Percentiles rank a stretch among this genome's conserved stretches.
These are phyloP conservation scores for Epichloe gansuensis DNA, from an alignment of 2,329 filamentous ascomycete species.

Conservation along the genomic window DNA sequence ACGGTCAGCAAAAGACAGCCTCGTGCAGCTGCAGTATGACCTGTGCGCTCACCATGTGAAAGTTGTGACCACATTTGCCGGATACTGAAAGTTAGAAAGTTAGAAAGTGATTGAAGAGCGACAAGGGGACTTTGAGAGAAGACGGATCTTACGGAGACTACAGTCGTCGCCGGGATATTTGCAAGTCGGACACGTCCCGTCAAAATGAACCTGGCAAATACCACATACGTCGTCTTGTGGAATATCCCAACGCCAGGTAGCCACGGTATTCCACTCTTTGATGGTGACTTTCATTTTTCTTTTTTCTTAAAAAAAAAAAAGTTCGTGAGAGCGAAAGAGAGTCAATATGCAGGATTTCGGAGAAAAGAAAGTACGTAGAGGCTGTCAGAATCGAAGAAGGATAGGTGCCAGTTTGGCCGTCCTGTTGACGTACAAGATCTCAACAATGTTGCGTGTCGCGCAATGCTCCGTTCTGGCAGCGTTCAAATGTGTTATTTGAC, in stretches of 20 bases:
- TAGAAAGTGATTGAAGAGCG: background rate
- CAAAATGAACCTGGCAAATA: conserved; percentile 96
- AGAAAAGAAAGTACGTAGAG: too few species aligned
- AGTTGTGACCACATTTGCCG: conserved; percentile 93
- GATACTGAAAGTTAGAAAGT: conserved; percentile 58
- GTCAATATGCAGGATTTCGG: too few species aligned
- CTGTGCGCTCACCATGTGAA: conserved; percentile 65
- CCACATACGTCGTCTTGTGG: conserved; percentile 96
- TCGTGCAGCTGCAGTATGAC: background rate
- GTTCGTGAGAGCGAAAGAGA: too few species aligned
- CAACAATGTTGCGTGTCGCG: too few species aligned
- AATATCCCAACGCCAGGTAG: conserved; percentile 96
- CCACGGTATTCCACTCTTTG: conserved; percentile 84
- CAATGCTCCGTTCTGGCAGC: too few species aligned
- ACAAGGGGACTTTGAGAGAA: background rate
- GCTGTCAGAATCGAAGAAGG: background rate
- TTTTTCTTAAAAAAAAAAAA: background rate
- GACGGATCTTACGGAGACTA: conserved; percentile 55
- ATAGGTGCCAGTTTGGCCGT: background rate
- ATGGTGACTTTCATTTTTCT: conserved; percentile 82
- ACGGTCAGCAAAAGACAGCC: conserved; percentile 1
- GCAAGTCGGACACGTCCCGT: conserved; percentile 94
- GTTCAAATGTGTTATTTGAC: background rate
- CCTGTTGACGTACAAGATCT: too few species aligned
- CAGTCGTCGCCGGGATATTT: conserved; percentile 97